A percentile compares a stretch with the other conserved stretches of the same genome.
phyloP scores from a whole-genome alignment of 176 grass and related monocot genomes.

The Carex parvula region DNA sequence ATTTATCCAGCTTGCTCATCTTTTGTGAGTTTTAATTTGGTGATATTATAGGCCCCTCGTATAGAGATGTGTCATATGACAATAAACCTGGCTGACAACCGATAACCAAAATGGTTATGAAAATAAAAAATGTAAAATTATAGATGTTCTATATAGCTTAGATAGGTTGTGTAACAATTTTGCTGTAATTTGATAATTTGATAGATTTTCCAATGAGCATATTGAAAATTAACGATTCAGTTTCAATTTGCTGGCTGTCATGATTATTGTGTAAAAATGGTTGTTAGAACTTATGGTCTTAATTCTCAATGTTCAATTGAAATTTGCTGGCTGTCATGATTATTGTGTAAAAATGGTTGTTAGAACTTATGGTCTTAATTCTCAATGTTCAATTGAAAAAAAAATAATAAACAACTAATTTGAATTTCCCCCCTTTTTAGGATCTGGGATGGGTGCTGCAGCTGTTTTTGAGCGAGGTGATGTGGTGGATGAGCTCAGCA shows the following conservation, averaged over 20 bases:
- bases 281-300: not conserved
- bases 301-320: not conserved
- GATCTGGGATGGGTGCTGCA: slow-evolving; percentile 93
- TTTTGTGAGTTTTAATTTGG: not conserved
- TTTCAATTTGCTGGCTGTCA: not conserved
- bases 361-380: not conserved
- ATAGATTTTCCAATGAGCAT: not conserved
- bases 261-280: not conserved
- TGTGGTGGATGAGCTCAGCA: slow-evolving; percentile 70
- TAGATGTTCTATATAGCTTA: not conserved
- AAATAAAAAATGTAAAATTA: not conserved
- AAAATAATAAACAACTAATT: not conserved
- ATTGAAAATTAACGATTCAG: not conserved
- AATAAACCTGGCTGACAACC: not conserved
- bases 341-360: not conserved
- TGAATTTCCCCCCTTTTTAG: slow-evolving; percentile 12
- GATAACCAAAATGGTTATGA: not conserved
- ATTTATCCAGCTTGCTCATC: not conserved
- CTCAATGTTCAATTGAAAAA: not conserved
- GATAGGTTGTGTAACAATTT: not conserved
- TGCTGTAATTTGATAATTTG: not conserved
- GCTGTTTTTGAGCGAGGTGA: slow-evolving; percentile 90
- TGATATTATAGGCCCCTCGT: not conserved
- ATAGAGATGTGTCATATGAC: not conserved
- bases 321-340: not conserved